Conservation (phyloP, 345 rosid species). For the Heritiera littoralis region DNA sequence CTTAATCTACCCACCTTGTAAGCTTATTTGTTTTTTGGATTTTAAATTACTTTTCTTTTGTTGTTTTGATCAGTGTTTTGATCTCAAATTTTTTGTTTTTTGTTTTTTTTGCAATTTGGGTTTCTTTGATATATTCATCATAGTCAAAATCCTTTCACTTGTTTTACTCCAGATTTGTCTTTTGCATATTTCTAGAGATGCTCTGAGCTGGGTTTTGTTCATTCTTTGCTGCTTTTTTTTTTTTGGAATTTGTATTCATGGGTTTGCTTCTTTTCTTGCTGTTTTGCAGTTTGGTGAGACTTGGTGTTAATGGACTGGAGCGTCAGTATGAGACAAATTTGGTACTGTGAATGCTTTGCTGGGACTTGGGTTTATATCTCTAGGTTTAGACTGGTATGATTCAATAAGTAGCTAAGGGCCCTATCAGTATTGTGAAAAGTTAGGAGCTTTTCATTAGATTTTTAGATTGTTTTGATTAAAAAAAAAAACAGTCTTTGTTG, state of each 20-base stretch:
- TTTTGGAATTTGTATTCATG: constrained; percentile 21
- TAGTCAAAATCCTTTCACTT: constrained; percentile 9
- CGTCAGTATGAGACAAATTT: constrained; percentile 42
- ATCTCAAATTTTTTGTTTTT: constrained; percentile 24
- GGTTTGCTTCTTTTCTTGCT: constrained; percentile 26
- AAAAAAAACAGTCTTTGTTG: constrained; percentile 8
- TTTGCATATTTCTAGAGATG: constrained; percentile 13
- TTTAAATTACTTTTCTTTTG: not conserved
- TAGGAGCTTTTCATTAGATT: constrained; percentile 13
- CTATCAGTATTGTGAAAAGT: not conserved
- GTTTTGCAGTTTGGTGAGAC: constrained; percentile 38
- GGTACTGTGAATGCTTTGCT: constrained; percentile 37
- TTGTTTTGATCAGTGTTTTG: constrained; percentile 12
- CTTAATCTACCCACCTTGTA: constrained; percentile 21
- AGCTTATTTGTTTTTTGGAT: constrained; percentile 2
- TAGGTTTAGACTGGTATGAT: constrained; percentile 29
- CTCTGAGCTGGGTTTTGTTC: constrained; percentile 23
- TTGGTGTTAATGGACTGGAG: constrained; percentile 57
- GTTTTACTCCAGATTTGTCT: constrained; percentile 10
- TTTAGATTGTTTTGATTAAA: constrained; percentile 8
- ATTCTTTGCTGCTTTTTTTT: constrained; percentile 7
- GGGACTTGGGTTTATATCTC: constrained; percentile 30
- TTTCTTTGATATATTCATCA: constrained; percentile 14
- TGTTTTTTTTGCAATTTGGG: constrained; percentile 11
- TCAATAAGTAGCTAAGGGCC: constrained; percentile 2